Base-by-base conservation (phyloP, 192 early-diverging fungal species). In the Backusella parvicylindrica region DNA sequence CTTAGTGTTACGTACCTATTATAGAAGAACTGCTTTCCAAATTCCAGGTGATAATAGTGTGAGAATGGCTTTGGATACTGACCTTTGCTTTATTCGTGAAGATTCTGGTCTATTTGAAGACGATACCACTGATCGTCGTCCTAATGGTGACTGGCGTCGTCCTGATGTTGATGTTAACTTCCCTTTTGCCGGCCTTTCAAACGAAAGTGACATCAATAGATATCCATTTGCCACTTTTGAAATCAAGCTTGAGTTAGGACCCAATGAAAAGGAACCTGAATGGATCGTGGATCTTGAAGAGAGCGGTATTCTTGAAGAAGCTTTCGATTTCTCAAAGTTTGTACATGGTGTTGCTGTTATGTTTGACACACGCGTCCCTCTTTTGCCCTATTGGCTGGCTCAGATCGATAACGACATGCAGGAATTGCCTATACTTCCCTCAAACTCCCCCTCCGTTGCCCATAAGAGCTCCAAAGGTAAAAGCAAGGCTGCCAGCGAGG, bases 1-100 rank as follows among this genome's bases (percentile, higher is more conserved):
- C 33, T 26, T 70, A 88, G 87, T 95, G 18, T 82, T 97, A 70
- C 89, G 98, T 69, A 95, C 97, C 8, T 93, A 95, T 77, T 99
- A 98, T 85, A 97, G 97, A 82, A 91, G 98, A 76, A 98, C 96
- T 12, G 98, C 98, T n/a, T 99, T 99, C 88, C 98, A 99, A 84
- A 88, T 99, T 35, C 98, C 98, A 3, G 96, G 95, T 26, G 98
- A 99, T 84, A 89, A 93, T 6, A 85, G 92, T 23, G 97, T 98
- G 65, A 91, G 98, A 49, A 95, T 99, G 64, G 96, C 95, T 16
- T 85, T 99, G 6, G 98, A 99, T 81, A 97, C 97, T 0, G 95
- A 99, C 75, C 84, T 99, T 64, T 93, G 92, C 73, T 94, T 98
- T 87, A 92, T 98, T 75, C 94, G 98, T 32, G 98, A 99, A 78